Evolutionary conservation across 2,329 filamentous ascomycete species (phyloP), one percentile per base, ranked within the genome.

Genomic region (Talaromyces sp.): DNA sequence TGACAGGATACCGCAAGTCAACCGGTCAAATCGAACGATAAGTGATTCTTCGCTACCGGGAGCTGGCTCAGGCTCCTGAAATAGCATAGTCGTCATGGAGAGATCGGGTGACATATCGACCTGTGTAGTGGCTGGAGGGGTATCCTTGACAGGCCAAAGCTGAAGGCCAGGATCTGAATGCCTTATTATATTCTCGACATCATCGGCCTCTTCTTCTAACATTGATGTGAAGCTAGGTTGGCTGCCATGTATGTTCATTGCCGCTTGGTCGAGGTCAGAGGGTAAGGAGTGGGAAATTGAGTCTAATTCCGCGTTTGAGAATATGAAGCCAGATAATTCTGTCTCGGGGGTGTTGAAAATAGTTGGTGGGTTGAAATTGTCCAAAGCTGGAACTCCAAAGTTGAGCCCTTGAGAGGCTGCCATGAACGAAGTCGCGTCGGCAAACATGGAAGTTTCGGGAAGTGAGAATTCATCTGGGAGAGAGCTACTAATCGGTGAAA

Each of bases 1-100:
- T 0, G 89, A 91, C 22, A 91, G 79, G 58, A 91, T 89, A 3
- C 88, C 88, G 72, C 89, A 91, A 0, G 89, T 91, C 64, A 88
- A 80, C 68, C 82, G 83, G 70, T 90, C 86, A 70, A 89, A 91
- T 31, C 87, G 83, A 60, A 86, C 73, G 60, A 87, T 84, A 25
- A 90, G 77, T 80, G 86, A 85, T 68, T 90, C 88, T 10, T 84
- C 82, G 63, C 86, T 87, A 43, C 78, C 80, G 39, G 79, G 73
- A 63, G 60, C 33, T 17, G 54, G 64, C 22, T 80, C 75, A 5
- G 84, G 84, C 63, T 84, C 80, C 25, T 73, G 73, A 50, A 81
- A 79, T 4, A 85, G 74, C 33, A 72, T 72, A 37, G 70, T 70
- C 47, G 57, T 31, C 39, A 61, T 61, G 3, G 64, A 50, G 19